Evolutionary conservation across 257 asterid genomes (phyloP).

Genomic region (Jaltomata sinuosa): DNA sequence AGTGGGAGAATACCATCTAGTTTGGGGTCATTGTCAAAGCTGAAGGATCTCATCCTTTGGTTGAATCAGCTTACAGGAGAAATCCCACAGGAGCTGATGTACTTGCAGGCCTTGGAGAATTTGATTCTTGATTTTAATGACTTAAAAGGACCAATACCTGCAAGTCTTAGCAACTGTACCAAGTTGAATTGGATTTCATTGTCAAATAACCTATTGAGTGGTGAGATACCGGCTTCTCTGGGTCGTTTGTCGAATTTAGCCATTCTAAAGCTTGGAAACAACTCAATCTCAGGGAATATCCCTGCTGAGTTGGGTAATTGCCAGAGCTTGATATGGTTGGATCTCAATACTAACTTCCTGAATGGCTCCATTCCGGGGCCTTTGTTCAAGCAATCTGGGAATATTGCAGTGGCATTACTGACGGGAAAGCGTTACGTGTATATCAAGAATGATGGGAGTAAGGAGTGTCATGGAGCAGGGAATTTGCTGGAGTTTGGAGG

Average conservation of each 20-base stretch:
- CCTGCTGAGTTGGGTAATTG: conserved; percentile 87
- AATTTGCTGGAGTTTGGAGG: conserved; percentile 95
- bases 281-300: conserved; percentile 59
- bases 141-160: conserved; percentile 63
- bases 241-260: conserved; percentile 63
- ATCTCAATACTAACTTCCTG: conserved; percentile 64
- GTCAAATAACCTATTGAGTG: conserved; percentile 62
- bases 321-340: conserved; percentile 85
- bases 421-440: conserved; percentile 64
- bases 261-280: conserved; percentile 76
- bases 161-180: conserved; percentile 67
- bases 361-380: conserved; percentile 66
- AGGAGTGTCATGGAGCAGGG: conserved; percentile 86
- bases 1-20: conserved; percentile 55
- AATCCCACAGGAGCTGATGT: conserved; percentile 71
- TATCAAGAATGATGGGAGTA: conserved; percentile 75
- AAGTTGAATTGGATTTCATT: conserved; percentile 85
- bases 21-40: conserved; percentile 50
- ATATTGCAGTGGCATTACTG: conserved; percentile 47
- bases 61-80: conserved; percentile 71
- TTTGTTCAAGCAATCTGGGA: conserved; percentile 77
- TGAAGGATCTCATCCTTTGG: conserved; percentile 69
- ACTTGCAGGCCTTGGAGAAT: conserved; percentile 55
- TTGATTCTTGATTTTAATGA: conserved; percentile 90
- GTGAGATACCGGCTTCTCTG: conserved; percentile 67